These are phyloP conservation scores for Hymenoscyphus linearis DNA, from an alignment of 2,329 filamentous ascomycete genomes.

Conservation along the genomic window DNA sequence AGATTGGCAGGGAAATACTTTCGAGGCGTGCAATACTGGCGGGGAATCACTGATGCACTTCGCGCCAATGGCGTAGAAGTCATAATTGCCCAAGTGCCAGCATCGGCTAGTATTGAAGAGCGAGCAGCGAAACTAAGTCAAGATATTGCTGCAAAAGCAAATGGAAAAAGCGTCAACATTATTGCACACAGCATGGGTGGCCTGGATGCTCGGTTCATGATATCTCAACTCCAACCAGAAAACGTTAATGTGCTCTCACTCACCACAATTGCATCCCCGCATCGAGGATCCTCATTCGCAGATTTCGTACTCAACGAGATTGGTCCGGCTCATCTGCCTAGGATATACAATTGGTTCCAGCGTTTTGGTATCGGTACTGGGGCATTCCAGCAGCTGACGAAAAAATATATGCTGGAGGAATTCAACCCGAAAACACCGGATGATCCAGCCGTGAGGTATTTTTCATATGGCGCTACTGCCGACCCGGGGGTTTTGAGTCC, in stretches of 20 bases:
- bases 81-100: constrained; percentile 56
- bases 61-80: constrained; percentile 48
- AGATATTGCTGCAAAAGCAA: constrained; percentile 44
- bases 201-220: constrained; percentile 61
- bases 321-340: constrained; percentile 46
- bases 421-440: constrained; percentile 57
- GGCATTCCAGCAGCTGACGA: constrained; percentile 58
- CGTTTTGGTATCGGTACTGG: constrained; percentile 50
- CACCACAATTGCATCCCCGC: constrained; percentile 36
- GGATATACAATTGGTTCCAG: constrained; percentile 47
- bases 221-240: constrained; percentile 47
- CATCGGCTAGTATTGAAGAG: constrained; percentile 55
- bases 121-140: constrained; percentile 52
- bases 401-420: constrained; percentile 49
- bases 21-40: constrained; percentile 58
- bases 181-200: constrained; percentile 66
- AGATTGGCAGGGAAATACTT: constrained; percentile 43
- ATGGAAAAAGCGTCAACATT: constrained; percentile 64
- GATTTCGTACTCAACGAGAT: constrained; percentile 47
- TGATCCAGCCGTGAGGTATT: constrained; percentile 49
- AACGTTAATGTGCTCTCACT: constrained; percentile 40
- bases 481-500: constrained; percentile 59
- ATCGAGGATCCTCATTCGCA: constrained; percentile 42
- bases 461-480: constrained; percentile 55
- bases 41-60: constrained; percentile 56